Percentiles rank a stretch among this genome's conserved stretches.
phyloP scores from a whole-genome alignment of 495 filamentous ascomycete species.

The Xylaria scruposa region DNA sequence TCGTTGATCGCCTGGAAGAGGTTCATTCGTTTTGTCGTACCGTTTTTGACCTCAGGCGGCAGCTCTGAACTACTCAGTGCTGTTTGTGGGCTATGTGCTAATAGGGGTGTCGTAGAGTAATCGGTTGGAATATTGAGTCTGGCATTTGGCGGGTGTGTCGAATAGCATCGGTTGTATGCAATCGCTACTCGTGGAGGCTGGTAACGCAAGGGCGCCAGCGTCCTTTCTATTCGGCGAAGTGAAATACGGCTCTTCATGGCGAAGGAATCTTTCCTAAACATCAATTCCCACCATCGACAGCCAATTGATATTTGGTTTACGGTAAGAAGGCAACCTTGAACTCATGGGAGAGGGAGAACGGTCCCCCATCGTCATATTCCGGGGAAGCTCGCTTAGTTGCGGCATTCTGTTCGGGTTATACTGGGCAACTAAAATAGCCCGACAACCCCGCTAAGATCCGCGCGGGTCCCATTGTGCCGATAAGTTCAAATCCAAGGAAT shows the following conservation, averaged over 20 bases:
- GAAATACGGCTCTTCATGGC: slow-evolving; percentile 20
- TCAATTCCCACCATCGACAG: neutral
- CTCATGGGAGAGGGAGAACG: neutral
- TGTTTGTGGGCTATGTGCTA: slow-evolving; percentile 76
- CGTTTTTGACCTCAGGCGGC: slow-evolving; percentile 65
- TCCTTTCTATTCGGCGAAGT: slow-evolving; percentile 31
- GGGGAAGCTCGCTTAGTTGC: slow-evolving; percentile 39
- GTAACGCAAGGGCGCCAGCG: slow-evolving; percentile 27
- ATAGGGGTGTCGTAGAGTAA: slow-evolving; percentile 79
- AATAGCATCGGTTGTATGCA: slow-evolving; percentile 39
- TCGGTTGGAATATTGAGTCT: slow-evolving; percentile 86
- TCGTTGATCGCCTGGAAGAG: slow-evolving; percentile 92
- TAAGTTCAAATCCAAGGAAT: neutral
- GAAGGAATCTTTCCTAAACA: neutral
- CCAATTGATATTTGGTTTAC: slow-evolving; percentile 5
- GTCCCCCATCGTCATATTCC: slow-evolving; percentile 31
- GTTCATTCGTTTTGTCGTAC: slow-evolving; percentile 83
- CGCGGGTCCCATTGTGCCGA: neutral
- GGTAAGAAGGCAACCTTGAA: slow-evolving; percentile 4
- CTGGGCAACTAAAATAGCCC: neutral
- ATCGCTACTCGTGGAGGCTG: slow-evolving; percentile 4
- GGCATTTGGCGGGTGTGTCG: slow-evolving; percentile 59
- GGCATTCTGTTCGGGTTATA: slow-evolving; percentile 33
- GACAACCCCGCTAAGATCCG: neutral
- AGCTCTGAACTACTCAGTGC: slow-evolving; percentile 73